Conservation (phyloP, 306 rosid genomes). For the Ammopiptanthus mongolicus region DNA sequence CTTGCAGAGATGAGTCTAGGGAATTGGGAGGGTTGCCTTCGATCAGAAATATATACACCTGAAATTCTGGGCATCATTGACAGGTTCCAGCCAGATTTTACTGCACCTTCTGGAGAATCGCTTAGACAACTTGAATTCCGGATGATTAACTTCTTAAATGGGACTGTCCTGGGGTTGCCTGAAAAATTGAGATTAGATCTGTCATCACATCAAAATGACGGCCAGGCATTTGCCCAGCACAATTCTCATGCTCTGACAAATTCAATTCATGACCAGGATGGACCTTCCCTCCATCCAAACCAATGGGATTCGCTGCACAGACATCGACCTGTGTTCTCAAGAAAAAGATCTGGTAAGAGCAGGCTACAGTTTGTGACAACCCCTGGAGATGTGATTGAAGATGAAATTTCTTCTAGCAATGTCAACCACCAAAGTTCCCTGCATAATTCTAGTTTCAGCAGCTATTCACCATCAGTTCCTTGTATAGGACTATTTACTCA, state of each 20-base stretch:
- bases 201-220: constrained; percentile 58
- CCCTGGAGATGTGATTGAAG: constrained; percentile 72
- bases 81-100: constrained; percentile 80
- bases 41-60: constrained; percentile 79
- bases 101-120: constrained; percentile 92
- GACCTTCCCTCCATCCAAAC: constrained; percentile 46
- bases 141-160: constrained; percentile 74
- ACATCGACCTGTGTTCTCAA: constrained; percentile 64
- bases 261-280: constrained; percentile 68
- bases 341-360: constrained; percentile 93
- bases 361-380: constrained; percentile 83
- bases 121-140: constrained; percentile 92
- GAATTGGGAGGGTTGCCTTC: constrained; percentile 92
- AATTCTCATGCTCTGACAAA: constrained; percentile 54
- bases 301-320: constrained; percentile 64
- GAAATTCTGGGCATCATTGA: constrained; percentile 68
- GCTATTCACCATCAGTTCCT: constrained; percentile 46
- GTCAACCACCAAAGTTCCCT: constrained; percentile 51
- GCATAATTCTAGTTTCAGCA: constrained; percentile 49
- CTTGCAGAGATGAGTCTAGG: constrained; percentile 94
- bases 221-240: constrained; percentile 50
- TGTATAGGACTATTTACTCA: constrained; percentile 84
- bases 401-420: constrained; percentile 59
- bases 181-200: constrained; percentile 67
- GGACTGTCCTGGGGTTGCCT: constrained; percentile 60